A percentile compares a stretch with the other conserved stretches of the same genome.
Evolutionary conservation across 1,284 basidiomycete genomes (phyloP).

Genomic region (Boletellus deceptivus): DNA sequence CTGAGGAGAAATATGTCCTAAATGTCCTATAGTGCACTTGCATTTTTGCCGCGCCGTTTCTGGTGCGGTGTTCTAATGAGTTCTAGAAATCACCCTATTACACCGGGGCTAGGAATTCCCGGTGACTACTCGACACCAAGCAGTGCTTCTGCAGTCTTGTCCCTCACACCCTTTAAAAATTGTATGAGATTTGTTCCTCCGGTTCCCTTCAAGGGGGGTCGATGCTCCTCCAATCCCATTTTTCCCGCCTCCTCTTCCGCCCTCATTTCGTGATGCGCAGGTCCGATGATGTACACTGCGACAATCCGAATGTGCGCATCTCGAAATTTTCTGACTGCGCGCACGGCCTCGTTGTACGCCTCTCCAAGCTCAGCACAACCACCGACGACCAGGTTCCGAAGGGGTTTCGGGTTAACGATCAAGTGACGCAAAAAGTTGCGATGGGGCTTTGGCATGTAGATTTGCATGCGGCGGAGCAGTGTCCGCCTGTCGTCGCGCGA

Average conservation of each 20-base stretch:
- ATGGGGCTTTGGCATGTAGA: constrained; percentile 91
- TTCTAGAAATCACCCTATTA: too few relatives aligned
- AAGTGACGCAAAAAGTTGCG: constrained; percentile 87
- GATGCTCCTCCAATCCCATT: constrained; percentile 26
- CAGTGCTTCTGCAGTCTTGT: constrained; percentile 23
- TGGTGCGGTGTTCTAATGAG: too few relatives aligned
- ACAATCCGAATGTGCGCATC: constrained; percentile 86
- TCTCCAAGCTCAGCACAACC: constrained; percentile 40
- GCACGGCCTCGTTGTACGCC: constrained; percentile 59
- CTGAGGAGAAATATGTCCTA: too few relatives aligned
- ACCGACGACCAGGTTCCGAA: constrained; percentile 38
- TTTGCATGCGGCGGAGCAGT: constrained; percentile 80
- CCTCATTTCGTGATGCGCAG: constrained; percentile 44
- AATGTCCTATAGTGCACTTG: too few relatives aligned
- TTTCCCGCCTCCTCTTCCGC: constrained; percentile 8
- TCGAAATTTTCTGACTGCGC: constrained; percentile 56
- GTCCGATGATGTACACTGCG: constrained; percentile 80
- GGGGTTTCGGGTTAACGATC: constrained; percentile 53
- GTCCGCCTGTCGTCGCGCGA: constrained; percentile 29
- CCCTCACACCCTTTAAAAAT: constrained; percentile 4
- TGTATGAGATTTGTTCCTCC: constrained; percentile 74
- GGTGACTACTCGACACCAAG: not conserved
- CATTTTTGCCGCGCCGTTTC: too few relatives aligned
- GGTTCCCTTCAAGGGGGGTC: constrained; percentile 30
- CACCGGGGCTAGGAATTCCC: too few relatives aligned